These are phyloP conservation scores for Cyberlindnera bimundalis DNA, from an alignment of 805 yeast species.

Conservation along the genomic window DNA sequence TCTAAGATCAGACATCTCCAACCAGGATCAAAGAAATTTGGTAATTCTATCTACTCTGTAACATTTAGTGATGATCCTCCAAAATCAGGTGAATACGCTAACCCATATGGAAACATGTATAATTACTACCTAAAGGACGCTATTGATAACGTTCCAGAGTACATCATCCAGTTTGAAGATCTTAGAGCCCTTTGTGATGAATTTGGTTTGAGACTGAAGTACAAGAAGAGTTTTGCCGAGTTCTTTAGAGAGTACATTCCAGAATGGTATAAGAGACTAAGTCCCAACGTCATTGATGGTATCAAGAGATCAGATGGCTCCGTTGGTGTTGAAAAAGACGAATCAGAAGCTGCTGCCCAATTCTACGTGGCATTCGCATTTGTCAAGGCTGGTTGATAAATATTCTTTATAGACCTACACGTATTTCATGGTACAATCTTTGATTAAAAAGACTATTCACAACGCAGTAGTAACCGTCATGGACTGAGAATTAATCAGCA, in stretches of 20 bases:
- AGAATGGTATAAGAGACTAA: constrained; percentile 51
- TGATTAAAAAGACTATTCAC: constrained; percentile 36
- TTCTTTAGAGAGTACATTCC: constrained; percentile 81
- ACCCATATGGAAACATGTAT: constrained; percentile 82
- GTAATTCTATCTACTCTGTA: constrained; percentile 80
- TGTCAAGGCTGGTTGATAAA: constrained; percentile 44
- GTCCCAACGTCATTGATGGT: constrained; percentile 61
- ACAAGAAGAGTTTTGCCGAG: constrained; percentile 74
- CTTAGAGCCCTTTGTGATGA: constrained; percentile 82
- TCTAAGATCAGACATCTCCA: constrained; percentile 55
- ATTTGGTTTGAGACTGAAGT: constrained; percentile 67
- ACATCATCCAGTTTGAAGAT: constrained; percentile 90
- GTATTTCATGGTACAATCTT: no score
- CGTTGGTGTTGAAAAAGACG: constrained; percentile 85
- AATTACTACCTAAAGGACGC: constrained; percentile 86
- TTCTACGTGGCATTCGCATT: constrained; percentile 84
- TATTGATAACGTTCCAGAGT: constrained; percentile 94
- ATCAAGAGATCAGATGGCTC: constrained; percentile 65
- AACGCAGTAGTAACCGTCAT: constrained; percentile 95
- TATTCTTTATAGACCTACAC: no score
- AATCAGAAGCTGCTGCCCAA: constrained; percentile 75
- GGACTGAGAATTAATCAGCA: constrained; percentile 85
- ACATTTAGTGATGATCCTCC: constrained; percentile 79
- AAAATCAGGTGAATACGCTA: constrained; percentile 64
- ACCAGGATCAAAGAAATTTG: constrained; percentile 64